These are phyloP conservation scores for Phytopythium chamaehyphon DNA, from an alignment of 352 stramenopile species.

Conservation along the genomic window DNA sequence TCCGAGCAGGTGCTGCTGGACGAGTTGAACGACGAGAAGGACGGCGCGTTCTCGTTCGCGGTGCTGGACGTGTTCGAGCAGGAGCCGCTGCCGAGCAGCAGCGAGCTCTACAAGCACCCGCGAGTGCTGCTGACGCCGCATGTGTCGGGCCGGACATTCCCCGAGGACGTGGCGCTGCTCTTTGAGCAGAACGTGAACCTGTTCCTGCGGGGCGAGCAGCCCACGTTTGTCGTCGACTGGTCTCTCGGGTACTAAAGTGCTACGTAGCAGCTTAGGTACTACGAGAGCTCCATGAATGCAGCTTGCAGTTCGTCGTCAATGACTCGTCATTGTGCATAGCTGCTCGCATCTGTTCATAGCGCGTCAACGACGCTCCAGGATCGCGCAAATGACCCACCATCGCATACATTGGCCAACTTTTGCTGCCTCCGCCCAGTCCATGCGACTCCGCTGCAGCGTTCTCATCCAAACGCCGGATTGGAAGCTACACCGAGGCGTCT, in stretches of 20 bases:
- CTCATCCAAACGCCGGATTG: not conserved
- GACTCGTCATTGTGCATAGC: too few relatives aligned
- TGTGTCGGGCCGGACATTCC: constrained; percentile 67
- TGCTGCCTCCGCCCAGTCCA: not conserved
- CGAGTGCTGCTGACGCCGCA: constrained; percentile 78
- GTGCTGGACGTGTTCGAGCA: constrained; percentile 61
- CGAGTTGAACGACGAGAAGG: constrained; percentile 42
- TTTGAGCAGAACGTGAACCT: constrained; percentile 55
- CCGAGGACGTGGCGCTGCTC: constrained; percentile 65
- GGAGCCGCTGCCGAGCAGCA: constrained; percentile 41
- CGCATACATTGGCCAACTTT: not conserved
- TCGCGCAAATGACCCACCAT: not conserved
- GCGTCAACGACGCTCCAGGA: too few relatives aligned
- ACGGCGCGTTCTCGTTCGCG: constrained; percentile 39
- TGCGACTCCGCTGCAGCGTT: not conserved
- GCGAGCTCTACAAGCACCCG: constrained; percentile 54
- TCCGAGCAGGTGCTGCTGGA: constrained; percentile 47
- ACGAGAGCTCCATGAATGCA: too few relatives aligned
- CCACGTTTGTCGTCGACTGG: constrained; percentile 48
- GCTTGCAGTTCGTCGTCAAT: too few relatives aligned
- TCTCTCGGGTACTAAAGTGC: constrained; percentile 32
- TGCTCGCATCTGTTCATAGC: too few relatives aligned
- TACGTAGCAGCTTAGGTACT: not conserved
- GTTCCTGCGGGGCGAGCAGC: constrained; percentile 23
- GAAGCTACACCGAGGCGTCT: too few relatives aligned